Conservation (phyloP, 208 protist genomes). For the Acanthamoeba divionensis region DNA sequence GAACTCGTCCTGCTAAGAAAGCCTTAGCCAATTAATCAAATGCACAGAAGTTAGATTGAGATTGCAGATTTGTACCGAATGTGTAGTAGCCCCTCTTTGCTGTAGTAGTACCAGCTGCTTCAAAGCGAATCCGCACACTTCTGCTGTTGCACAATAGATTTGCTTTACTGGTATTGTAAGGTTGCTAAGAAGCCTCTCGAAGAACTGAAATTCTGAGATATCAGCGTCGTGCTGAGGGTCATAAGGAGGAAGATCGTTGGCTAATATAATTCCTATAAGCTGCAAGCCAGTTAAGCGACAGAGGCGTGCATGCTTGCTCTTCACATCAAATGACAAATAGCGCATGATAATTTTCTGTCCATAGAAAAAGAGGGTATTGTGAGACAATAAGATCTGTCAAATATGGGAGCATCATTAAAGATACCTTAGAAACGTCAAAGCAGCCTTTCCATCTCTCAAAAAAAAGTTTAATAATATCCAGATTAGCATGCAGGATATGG, state of each 20-base stretch:
- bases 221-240: slow-evolving; percentile 47
- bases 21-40: neutral
- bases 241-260: slow-evolving; percentile 62
- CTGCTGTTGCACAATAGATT: slow-evolving; percentile 70
- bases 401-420: neutral
- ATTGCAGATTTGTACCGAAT: slow-evolving; percentile 23
- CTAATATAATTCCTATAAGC: slow-evolving; percentile 76
- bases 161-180: slow-evolving; percentile 62
- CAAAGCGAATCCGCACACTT: slow-evolving; percentile 78
- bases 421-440: slow-evolving; percentile 45
- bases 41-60: no score
- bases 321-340: slow-evolving; percentile 50
- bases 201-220: slow-evolving; percentile 61
- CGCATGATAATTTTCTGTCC: slow-evolving; percentile 39
- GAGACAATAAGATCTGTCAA: neutral
- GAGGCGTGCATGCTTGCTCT: slow-evolving; percentile 32
- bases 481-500: slow-evolving; percentile 74
- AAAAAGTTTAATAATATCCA: slow-evolving; percentile 80
- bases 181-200: slow-evolving; percentile 59
- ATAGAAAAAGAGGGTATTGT: neutral
- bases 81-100: neutral
- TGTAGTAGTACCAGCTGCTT: slow-evolving; percentile 23
- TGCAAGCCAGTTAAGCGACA: slow-evolving; percentile 72
- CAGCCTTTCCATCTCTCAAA: slow-evolving; percentile 67
- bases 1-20: neutral